Percentiles rank a stretch among this genome's conserved stretches.
phyloP scores from a whole-genome alignment of 1,139 yeast genomes.

The Pneumocystis jirovecii region DNA sequence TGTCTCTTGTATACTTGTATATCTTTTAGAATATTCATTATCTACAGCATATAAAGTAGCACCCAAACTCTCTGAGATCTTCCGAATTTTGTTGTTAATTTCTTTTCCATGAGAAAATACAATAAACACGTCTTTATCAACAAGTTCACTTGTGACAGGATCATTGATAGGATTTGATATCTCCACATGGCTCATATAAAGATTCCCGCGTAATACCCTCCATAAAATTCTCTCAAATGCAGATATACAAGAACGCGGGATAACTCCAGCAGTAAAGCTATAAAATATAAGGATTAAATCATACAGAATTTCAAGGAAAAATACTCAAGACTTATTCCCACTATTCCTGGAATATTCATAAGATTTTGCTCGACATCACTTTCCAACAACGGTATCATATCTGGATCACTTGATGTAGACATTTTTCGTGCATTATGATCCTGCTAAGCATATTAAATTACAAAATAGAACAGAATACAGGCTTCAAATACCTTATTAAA shows the following conservation, averaged over 20 bases:
- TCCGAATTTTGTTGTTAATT: constrained; percentile 49
- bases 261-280: constrained; percentile 71
- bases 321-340: not conserved
- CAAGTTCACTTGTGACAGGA: constrained; percentile 32
- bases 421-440: constrained; percentile 20
- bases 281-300: constrained; percentile 12
- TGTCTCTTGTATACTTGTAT: constrained; percentile 42
- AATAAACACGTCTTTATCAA: constrained; percentile 61
- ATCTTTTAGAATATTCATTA: constrained; percentile 42
- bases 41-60: constrained; percentile 59
- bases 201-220: constrained; percentile 84
- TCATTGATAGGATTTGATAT: constrained; percentile 45
- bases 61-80: constrained; percentile 70
- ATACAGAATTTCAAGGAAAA: not conserved
- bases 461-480: not conserved
- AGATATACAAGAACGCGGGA: constrained; percentile 52
- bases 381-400: constrained; percentile 23
- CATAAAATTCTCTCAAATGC: constrained; percentile 77
- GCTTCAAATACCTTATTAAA: constrained; percentile 29
- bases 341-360: not conserved
- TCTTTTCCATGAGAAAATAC: constrained; percentile 79
- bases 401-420: constrained; percentile 21
- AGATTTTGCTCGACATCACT: constrained; percentile 16
- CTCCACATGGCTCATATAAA: constrained; percentile 58
- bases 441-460: constrained; percentile 13